These are phyloP conservation scores for Oryza longistaminata DNA, from an alignment of 176 grass and related monocot species.

Conservation along the genomic window DNA sequence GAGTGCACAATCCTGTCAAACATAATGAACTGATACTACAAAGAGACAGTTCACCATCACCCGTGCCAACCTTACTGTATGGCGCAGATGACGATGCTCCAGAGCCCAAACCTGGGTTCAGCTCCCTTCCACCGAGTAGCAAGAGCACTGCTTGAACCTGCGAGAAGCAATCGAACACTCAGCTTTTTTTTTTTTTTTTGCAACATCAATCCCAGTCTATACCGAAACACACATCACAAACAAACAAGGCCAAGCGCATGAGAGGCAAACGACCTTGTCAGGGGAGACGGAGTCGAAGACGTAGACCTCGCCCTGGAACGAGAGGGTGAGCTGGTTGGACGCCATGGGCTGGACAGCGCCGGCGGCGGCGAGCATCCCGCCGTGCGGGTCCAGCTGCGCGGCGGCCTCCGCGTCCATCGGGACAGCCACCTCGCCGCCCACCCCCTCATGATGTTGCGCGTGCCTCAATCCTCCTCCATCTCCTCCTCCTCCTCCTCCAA, in stretches of 20 bases:
- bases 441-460: conserved; percentile 33
- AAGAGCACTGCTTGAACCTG: conserved; percentile 98
- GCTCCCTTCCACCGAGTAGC: conserved; percentile 89
- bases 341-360: conserved; percentile 33
- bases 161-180: not conserved
- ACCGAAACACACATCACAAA: not conserved
- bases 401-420: conserved; percentile 70
- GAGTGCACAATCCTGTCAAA: not conserved
- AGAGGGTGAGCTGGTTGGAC: conserved; percentile 85
- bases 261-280: conserved; percentile 64
- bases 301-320: conserved; percentile 97
- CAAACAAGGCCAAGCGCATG: not conserved
- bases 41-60: not conserved
- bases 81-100: conserved; percentile 55
- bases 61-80: conserved; percentile 71
- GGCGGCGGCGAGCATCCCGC: conserved; percentile 30
- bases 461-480: conserved; percentile 22
- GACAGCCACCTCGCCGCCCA: conserved; percentile 15
- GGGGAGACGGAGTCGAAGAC: conserved; percentile 97
- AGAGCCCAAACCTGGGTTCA: conserved; percentile 49
- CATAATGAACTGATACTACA: not conserved
- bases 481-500: conserved; percentile 17
- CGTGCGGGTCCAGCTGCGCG: conserved; percentile 44
- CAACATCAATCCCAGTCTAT: not conserved
- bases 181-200: not conserved